phyloP scores from a whole-genome alignment of 2,329 filamentous ascomycete species.

The Aureobasidium subglaciale region DNA sequence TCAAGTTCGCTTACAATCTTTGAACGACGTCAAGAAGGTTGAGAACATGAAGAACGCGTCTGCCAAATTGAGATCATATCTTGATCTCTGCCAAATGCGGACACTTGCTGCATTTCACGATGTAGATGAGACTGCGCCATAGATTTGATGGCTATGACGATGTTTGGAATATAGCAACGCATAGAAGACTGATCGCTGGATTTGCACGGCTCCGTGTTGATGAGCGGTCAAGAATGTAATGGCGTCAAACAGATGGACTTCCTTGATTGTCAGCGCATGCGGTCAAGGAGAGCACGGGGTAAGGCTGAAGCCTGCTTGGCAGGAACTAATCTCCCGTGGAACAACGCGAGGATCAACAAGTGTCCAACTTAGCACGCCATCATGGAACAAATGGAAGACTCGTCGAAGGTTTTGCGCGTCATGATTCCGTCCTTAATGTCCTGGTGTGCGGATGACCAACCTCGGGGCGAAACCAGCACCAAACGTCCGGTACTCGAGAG shows the following conservation, averaged over 20 bases:
- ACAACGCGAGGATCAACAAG: background rate
- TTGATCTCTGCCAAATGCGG: background rate
- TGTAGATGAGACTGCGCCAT: background rate
- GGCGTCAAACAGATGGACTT: conserved; percentile 12
- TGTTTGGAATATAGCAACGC: background rate
- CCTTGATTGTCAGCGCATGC: conserved; percentile 10
- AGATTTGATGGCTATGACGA: background rate
- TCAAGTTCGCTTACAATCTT: background rate
- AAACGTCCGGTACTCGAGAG: conserved; percentile 12
- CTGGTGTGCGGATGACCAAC: background rate
- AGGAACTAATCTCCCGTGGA: conserved; percentile 8
- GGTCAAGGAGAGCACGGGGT: conserved; percentile 7
- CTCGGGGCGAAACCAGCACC: conserved; percentile 9
- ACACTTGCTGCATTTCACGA: background rate
- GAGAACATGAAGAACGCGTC: background rate
- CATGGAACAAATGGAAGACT: conserved; percentile 10
- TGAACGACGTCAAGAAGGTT: background rate
- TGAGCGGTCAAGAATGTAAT: conserved; percentile 11
- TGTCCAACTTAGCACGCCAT: conserved; percentile 6
- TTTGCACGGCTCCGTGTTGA: conserved; percentile 4
- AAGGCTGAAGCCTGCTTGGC: conserved; percentile 9
- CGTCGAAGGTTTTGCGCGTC: conserved; percentile 8
- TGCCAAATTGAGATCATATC: background rate
- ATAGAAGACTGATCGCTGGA: background rate
- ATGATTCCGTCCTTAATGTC: conserved; percentile 11